These are phyloP conservation scores for Penicillium sp. DNA, from an alignment of 2,329 filamentous ascomycete species.

Conservation along the genomic window DNA sequence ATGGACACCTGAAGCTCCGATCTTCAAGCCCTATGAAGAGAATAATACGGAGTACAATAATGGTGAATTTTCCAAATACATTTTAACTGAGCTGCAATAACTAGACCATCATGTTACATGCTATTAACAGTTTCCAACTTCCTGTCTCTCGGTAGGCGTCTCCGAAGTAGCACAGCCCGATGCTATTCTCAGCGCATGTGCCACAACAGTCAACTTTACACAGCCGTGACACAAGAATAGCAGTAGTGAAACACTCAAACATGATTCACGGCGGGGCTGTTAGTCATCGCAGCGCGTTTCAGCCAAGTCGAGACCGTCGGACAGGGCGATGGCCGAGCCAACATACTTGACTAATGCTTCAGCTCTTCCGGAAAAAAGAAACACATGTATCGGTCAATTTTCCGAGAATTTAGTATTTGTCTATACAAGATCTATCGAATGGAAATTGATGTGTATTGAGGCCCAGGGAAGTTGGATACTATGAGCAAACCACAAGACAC, in stretches of 20 bases:
- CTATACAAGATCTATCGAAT: neutral
- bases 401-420: neutral
- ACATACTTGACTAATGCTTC: neutral
- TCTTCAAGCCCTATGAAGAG: constrained; percentile 25
- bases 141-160: neutral
- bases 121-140: neutral
- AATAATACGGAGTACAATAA: neutral
- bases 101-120: neutral
- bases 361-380: neutral
- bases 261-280: constrained; percentile 2
- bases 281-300: constrained; percentile 5
- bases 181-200: neutral
- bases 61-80: neutral
- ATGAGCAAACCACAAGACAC: constrained; percentile 7
- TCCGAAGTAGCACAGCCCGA: constrained; percentile 8
- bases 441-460: neutral
- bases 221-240: constrained; percentile 17
- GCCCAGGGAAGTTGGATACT: neutral
- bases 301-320: constrained; percentile 5
- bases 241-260: constrained; percentile 2
- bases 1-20: constrained; percentile 18
- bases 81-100: too few species aligned
- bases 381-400: neutral
- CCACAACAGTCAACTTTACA: neutral
- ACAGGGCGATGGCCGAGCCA: neutral